Base-by-base conservation (phyloP, 306 rosid species). In the Heteromeles arbutifolia region DNA sequence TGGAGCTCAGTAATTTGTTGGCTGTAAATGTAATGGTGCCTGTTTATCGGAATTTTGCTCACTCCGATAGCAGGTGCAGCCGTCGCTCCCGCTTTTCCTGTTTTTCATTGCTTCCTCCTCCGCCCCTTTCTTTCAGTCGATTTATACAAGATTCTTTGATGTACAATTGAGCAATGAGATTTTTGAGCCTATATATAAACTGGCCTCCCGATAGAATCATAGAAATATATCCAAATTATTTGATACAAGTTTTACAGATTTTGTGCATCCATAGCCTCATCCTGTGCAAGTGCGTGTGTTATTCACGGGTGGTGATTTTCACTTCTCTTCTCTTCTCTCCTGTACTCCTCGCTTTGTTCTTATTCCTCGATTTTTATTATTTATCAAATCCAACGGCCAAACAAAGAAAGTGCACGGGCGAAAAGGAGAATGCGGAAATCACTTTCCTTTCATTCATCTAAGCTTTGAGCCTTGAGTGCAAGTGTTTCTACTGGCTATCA, bases 141-240 rank as follows among this genome's bases (percentile, higher is more conserved):
- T n/a, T 34, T 74, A 58, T 67, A 24, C 75, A 81, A 81, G 67
- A 78, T 83, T 86, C 81, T 67, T 78, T 71, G 68, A 70, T 74
- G 77, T 81, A 70, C 77, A 52, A 83, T 84, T 70, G 87, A 75
- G 82, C 81, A 74, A 67, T 74, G 81, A 74, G 82, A 34, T 4
- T 78, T 81, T 81, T 81, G 83, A 81, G 79, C 73, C 82, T 78
- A 62, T 76, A 78, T 75, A 78, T 80, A 76, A 81, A 80, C 61
- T 64, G 84, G 61, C 72, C 44, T 74, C 75, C 68, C 80, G 11
- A 69, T 11, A 25, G 24, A 67, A 25, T 37, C n/a, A 69, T 15
- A 80, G 24, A 54, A 70, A 50, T 43, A 43, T 22, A 28, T 75
- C 48, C 65, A 37, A 44, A 62, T 64, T 44, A 3, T 67, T 48